Base-by-base conservation (phyloP, 345 rosid genomes). In the Sonneratia alba region DNA sequence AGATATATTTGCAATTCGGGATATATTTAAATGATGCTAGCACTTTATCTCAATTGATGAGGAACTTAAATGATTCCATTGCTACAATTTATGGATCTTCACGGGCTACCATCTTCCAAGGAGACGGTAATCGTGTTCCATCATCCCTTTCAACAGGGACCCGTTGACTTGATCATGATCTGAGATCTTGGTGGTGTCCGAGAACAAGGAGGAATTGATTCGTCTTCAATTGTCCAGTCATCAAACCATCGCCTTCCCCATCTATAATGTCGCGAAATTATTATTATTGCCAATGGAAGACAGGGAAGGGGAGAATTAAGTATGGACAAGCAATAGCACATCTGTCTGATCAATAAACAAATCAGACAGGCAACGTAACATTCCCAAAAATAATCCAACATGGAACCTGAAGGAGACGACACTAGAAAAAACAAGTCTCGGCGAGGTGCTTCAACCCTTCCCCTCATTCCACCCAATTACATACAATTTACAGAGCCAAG, bases 371-470 rank as follows among this genome's bases (percentile, higher is more conserved):
- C 38, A 62, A 11, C 27, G 7, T 62, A 62, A 62, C 38, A 62
- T 34, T 15, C 1, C 38, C 6, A 47, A 62, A 62, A 32, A 27
- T 12, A 12, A 62, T 62, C 66, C 66, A 34, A 62, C 65, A 61
- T 61, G 65, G 36, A 61, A 61, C 21, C 8, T 18, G 81, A 72
- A 65, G 76, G 57, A 43, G 49, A 72, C 68, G 73, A 38, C 27
- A 59, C 51, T 53, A 32, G 70, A 75, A 42, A 42, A 42, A 9
- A 76, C 34, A 47, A 40, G 87, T 78, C 89, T 81, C 85, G 78
- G 91, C 89, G 73, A 84, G 89, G 74, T 71, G 89, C 89, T 85
- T 85, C 65, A 78, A 83, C 89, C 45, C 24, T 62, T 11, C 19
- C 19, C 37, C n/a, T 27, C 65, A 22, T 24, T 15, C 42, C 10